Base-by-base conservation (phyloP, 805 yeast species). In the Teunomyces gatunensis region DNA sequence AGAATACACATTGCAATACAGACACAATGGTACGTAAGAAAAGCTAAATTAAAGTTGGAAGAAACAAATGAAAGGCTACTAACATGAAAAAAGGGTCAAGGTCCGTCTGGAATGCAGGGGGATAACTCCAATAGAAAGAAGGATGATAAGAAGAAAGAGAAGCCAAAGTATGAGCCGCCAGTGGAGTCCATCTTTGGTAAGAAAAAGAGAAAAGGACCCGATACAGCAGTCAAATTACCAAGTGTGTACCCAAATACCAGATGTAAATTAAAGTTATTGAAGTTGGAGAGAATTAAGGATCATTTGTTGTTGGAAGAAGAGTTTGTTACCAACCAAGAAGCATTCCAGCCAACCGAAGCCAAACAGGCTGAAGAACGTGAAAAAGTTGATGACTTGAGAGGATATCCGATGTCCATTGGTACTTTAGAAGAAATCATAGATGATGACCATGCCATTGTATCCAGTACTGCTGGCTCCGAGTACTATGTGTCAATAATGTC, bases 121-220 rank as follows among this genome's bases (percentile, higher is more conserved):
- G 79, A 78, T 62, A 63, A 64, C 54, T 58, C 61, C 56, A 62
- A 65, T 44, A 67, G 65, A 56, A 74, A 74, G 65, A 81, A 81
- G 66, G 83, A 80, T 58, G 83, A 79, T 53, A 72, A 65, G 65
- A 84, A 84, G 72, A 83, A 84, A 55, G 88, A 87, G 60, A 91
- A 92, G 71, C 98, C 97, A 61, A 92, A 91, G 75, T 94, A 92
- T 69, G 99, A 94, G 70, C 98, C 99, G 30, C 99, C 99, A 12
- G 97, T 92, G 51, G 95, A 92, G 69, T 85, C 96, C 5, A 84
- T 91, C 55, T 87, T 89, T 60, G 96, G 96, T 48, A 87, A 89
- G 68, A 91, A 89, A 79, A 87, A 88, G 74, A 84, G 94, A 77
- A 89, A 85, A 76, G 96, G 96, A 6, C 96, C 94, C 45, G 88